Evolutionary conservation across 1,284 basidiomycete species (phyloP).

Genomic region (Inonotus obliquus): DNA sequence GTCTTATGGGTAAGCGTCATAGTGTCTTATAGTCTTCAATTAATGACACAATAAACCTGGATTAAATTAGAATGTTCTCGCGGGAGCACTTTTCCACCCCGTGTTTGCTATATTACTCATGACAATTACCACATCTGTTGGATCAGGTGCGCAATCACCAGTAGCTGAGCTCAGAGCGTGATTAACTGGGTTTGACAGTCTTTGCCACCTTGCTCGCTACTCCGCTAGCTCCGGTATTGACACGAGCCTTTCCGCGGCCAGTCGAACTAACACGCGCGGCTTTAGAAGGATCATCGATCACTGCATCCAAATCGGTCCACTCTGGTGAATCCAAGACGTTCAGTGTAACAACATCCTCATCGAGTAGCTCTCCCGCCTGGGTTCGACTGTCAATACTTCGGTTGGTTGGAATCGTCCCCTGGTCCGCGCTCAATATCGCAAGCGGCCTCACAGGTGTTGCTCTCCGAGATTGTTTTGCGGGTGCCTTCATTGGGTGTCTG

Average conservation of each 20-base stretch:
- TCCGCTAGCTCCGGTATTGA: slow-evolving; percentile 81
- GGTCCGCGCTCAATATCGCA: slow-evolving; percentile 93
- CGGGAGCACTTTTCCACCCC: slow-evolving; percentile 81
- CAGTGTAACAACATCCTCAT: slow-evolving; percentile 31
- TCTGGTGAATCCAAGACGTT: slow-evolving; percentile 17
- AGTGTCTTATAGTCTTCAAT: slow-evolving; percentile 20
- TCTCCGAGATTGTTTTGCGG: slow-evolving; percentile 69
- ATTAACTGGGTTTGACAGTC: slow-evolving; percentile 31
- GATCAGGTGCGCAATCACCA: slow-evolving; percentile 56
- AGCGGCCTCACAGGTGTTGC: slow-evolving; percentile 85
- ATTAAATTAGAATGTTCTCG: slow-evolving; percentile 72
- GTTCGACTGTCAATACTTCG: slow-evolving; percentile 80
- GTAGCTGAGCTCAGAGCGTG: too few species aligned
- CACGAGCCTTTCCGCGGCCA: slow-evolving; percentile 75
- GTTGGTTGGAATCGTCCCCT: slow-evolving; percentile 86
- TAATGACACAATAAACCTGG: neutral
- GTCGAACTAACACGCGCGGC: slow-evolving; percentile 75
- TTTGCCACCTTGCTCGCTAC: slow-evolving; percentile 74
- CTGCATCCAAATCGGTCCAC: slow-evolving; percentile 25
- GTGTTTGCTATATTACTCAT: slow-evolving; percentile 73
- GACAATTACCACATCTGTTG: slow-evolving; percentile 77
- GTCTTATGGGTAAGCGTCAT: slow-evolving; percentile 70
- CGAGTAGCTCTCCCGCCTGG: slow-evolving; percentile 62
- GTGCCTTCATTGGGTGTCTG: slow-evolving; percentile 74
- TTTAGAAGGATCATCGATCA: slow-evolving; percentile 43